These are phyloP conservation scores for Termitomyces sp. DNA, from an alignment of 768 basidiomycete genomes.

Conservation along the genomic window DNA sequence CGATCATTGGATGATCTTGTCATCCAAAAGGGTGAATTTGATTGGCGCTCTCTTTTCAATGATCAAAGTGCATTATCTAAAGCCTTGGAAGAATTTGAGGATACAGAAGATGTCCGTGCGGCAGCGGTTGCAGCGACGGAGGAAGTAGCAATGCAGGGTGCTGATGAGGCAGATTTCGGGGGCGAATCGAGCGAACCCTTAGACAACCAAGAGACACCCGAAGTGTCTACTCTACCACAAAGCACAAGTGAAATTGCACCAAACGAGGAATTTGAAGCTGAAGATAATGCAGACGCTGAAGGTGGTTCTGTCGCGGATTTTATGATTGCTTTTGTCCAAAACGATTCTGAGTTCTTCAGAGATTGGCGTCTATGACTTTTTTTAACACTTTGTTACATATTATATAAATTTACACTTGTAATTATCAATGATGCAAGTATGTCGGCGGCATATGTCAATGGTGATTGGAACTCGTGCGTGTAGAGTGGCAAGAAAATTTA, in stretches of 20 bases:
- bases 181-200: constrained; percentile 31
- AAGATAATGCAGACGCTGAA: constrained; percentile 43
- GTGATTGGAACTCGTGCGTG: not conserved
- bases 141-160: constrained; percentile 67
- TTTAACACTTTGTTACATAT: constrained; percentile 4
- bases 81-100: constrained; percentile 83
- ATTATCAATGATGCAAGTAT: not conserved
- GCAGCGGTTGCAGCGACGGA: constrained; percentile 73
- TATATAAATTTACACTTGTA: not conserved
- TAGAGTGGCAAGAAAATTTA: not conserved
- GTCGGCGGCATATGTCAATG: not conserved
- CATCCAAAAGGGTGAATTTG: constrained; percentile 92
- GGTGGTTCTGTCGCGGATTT: constrained; percentile 80
- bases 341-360: constrained; percentile 64
- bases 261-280: constrained; percentile 33
- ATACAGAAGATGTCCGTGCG: constrained; percentile 81
- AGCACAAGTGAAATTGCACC: constrained; percentile 22
- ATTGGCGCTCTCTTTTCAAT: constrained; percentile 82
- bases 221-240: constrained; percentile 9
- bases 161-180: constrained; percentile 77
- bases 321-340: constrained; percentile 66
- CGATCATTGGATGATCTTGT: constrained; percentile 85
- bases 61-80: constrained; percentile 62
- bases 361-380: constrained; percentile 57
- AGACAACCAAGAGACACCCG: constrained; percentile 6